phyloP scores from a whole-genome alignment of 345 rosid species.

The Kandelia obovata region DNA sequence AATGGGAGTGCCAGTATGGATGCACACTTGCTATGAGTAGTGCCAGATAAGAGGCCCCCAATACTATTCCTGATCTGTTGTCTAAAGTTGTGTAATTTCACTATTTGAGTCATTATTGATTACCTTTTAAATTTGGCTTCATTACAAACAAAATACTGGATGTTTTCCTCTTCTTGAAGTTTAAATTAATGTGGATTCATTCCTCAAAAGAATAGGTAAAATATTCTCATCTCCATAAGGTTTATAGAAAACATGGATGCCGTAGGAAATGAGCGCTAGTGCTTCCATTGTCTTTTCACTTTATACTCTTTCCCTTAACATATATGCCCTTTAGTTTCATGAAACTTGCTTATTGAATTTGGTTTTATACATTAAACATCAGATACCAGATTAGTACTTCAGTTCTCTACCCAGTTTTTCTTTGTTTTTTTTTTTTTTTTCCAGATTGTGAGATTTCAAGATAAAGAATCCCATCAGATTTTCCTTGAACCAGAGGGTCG shows the following conservation, averaged over 20 bases:
- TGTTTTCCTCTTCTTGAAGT: not conserved
- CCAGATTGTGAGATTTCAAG: constrained; percentile 91
- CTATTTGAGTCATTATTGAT: too few relatives aligned
- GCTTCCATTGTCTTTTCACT: not conserved
- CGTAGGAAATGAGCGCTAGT: not conserved
- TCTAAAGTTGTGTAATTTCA: too few relatives aligned
- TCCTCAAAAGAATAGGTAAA: not conserved
- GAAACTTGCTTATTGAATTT: too few relatives aligned
- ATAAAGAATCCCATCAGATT: constrained; percentile 97
- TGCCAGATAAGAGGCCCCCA: too few relatives aligned
- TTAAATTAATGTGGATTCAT: not conserved
- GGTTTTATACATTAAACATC: too few relatives aligned
- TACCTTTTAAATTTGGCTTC: too few relatives aligned
- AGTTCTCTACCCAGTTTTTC: not conserved
- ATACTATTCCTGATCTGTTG: too few relatives aligned
- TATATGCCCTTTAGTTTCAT: too few relatives aligned
- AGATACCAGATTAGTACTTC: not conserved
- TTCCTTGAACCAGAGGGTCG: constrained; percentile 99
- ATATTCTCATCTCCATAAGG: not conserved
- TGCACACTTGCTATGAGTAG: too few relatives aligned
- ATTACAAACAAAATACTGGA: too few relatives aligned
- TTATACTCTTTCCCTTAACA: not conserved
- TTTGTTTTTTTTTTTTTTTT: not conserved
- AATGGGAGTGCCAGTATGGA: too few relatives aligned
- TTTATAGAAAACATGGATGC: not conserved